phyloP scores from a whole-genome alignment of 192 early-diverging fungal species.

The Chytriomyces sp. region DNA sequence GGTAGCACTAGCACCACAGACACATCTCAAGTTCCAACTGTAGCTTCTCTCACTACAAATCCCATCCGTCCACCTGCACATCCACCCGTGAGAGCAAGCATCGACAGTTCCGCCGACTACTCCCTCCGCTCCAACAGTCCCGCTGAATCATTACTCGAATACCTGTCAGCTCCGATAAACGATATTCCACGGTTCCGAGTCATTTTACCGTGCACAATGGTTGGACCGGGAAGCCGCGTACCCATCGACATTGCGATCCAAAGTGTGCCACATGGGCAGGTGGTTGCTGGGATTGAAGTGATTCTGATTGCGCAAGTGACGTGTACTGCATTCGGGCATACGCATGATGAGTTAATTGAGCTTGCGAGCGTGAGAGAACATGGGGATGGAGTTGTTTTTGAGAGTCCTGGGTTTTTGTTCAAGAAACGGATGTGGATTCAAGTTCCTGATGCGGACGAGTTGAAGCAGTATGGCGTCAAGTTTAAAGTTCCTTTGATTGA shows the following conservation, averaged over 20 bases:
- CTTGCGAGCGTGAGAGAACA: background rate
- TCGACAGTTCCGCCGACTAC: background rate
- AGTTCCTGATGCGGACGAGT: conserved; percentile 13
- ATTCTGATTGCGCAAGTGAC: background rate
- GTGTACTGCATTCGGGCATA: background rate
- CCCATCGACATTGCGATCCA: conserved; percentile 27
- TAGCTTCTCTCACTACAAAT: too few species aligned
- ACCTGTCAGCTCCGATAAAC: background rate
- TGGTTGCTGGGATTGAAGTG: background rate
- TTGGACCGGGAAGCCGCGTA: conserved; percentile 16
- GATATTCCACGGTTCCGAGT: conserved; percentile 25
- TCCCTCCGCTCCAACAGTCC: too few species aligned
- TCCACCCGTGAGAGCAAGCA: background rate
- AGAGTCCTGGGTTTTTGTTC: background rate
- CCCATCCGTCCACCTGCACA: background rate
- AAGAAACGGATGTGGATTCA: conserved; percentile 27
- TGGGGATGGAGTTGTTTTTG: background rate
- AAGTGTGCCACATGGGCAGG: conserved; percentile 9
- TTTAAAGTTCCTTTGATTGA: conserved; percentile 9
- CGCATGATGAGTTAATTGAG: background rate
- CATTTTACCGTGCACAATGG: conserved; percentile 27
- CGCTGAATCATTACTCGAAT: background rate
- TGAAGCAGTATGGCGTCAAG: conserved; percentile 9
- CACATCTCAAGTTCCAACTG: too few species aligned
- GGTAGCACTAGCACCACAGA: too few species aligned